Evolutionary conservation across 495 filamentous ascomycete genomes (phyloP).

Genomic region (Xylaria longipes): DNA sequence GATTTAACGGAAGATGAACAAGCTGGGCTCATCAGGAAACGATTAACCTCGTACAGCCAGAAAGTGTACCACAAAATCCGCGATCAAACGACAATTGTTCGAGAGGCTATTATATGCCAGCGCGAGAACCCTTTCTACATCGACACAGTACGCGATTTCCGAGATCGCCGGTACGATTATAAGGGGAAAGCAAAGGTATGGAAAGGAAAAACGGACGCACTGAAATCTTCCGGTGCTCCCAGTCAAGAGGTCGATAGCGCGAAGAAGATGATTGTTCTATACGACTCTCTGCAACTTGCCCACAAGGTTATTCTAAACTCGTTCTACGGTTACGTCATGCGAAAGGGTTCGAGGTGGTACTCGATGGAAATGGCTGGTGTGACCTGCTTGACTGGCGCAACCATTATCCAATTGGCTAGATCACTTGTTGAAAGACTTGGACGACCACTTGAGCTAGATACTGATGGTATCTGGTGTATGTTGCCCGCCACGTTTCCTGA

Average conservation of each 20-base stretch:
- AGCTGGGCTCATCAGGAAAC: constrained; percentile 79
- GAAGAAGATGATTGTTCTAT: constrained; percentile 98
- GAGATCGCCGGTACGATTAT: constrained; percentile 96
- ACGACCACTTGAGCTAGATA: constrained; percentile 95
- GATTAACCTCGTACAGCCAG: constrained; percentile 91
- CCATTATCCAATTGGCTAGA: constrained; percentile 96
- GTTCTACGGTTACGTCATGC: constrained; percentile 99
- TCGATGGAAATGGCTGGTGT: constrained; percentile 99
- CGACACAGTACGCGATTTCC: constrained; percentile 91
- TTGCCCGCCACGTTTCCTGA: constrained; percentile 95
- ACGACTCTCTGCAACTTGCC: constrained; percentile 93
- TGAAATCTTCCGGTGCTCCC: constrained; percentile 81
- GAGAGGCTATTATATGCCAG: constrained; percentile 98
- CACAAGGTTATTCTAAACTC: constrained; percentile 99
- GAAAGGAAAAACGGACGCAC: constrained; percentile 91
- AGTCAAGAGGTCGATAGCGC: constrained; percentile 83
- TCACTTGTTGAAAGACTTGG: constrained; percentile 94
- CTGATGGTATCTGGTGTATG: constrained; percentile 99
- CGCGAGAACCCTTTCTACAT: constrained; percentile 99
- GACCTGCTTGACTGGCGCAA: constrained; percentile 94
- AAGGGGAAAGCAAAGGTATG: constrained; percentile 98
- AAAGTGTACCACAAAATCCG: constrained; percentile 99
- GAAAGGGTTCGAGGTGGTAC: constrained; percentile 98
- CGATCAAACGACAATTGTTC: constrained; percentile 88
- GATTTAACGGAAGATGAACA: constrained; percentile 87